A percentile compares a stretch with the other conserved stretches of the same genome.
Evolutionary conservation across 352 stramenopile species (phyloP).

Genomic region (Phytopythium sindhum): DNA sequence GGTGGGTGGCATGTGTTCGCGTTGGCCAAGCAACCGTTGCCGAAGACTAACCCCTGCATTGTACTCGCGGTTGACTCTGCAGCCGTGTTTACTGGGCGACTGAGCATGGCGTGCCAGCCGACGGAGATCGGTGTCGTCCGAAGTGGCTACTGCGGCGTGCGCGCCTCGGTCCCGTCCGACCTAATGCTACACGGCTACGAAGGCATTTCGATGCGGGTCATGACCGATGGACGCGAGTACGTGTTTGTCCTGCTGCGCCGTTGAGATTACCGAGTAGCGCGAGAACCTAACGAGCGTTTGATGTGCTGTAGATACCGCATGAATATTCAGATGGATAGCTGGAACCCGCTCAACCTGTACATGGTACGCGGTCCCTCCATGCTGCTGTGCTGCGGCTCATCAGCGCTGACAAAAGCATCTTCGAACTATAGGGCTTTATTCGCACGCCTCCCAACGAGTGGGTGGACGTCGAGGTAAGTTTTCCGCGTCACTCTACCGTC

Average conservation of each 20-base stretch:
- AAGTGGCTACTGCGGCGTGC: slow-evolving; percentile 83
- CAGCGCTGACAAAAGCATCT: not conserved
- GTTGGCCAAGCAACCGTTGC: not conserved
- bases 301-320: slow-evolving; percentile 51
- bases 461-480: slow-evolving; percentile 71
- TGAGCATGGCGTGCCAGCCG: slow-evolving; percentile 75
- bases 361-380: slow-evolving; percentile 41
- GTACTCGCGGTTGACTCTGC: not conserved
- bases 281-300: not conserved
- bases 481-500: not conserved
- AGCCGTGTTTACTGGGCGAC: slow-evolving; percentile 69
- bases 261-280: too few species aligned
- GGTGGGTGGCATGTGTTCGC: slow-evolving; percentile 20
- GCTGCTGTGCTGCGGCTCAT: not conserved
- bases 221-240: slow-evolving; percentile 81
- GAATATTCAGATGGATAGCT: slow-evolving; percentile 84
- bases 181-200: slow-evolving; percentile 78
- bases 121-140: slow-evolving; percentile 75
- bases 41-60: not conserved
- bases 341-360: slow-evolving; percentile 86
- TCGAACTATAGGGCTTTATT: slow-evolving; percentile 63
- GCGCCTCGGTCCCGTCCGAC: slow-evolving; percentile 45
- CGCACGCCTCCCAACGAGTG: slow-evolving; percentile 74
- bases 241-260: not conserved
- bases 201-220: slow-evolving; percentile 81